These are phyloP conservation scores for Xylaria cubensis DNA, from an alignment of 495 filamentous ascomycete genomes.

Conservation along the genomic window DNA sequence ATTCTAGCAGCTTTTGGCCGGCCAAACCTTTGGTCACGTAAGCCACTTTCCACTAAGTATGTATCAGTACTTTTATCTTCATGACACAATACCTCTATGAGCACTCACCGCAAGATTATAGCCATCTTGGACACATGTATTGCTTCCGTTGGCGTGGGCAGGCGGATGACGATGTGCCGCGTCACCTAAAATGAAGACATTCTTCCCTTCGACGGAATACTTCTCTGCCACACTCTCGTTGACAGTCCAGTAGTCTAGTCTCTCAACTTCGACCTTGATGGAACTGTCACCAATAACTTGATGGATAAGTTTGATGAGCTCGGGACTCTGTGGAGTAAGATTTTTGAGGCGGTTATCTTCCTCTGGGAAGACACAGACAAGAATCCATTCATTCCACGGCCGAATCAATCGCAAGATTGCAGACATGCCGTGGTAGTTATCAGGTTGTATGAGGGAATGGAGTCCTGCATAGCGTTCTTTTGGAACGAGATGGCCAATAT, in stretches of 20 bases:
- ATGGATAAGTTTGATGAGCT: slow-evolving; percentile 49
- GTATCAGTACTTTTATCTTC: slow-evolving; percentile 3
- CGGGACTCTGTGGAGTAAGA: slow-evolving; percentile 42
- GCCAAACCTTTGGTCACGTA: slow-evolving; percentile 53
- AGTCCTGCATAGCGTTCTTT: slow-evolving; percentile 56
- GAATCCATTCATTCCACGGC: slow-evolving; percentile 64
- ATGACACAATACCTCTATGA: not conserved
- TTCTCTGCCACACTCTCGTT: slow-evolving; percentile 58
- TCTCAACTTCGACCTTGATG: slow-evolving; percentile 51
- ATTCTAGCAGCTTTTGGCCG: slow-evolving; percentile 49
- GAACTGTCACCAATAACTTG: slow-evolving; percentile 57
- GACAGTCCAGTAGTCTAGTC: slow-evolving; percentile 58
- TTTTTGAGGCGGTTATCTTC: slow-evolving; percentile 39
- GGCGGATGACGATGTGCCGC: slow-evolving; percentile 61
- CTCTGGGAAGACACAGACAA: slow-evolving; percentile 55
- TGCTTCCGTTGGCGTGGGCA: slow-evolving; percentile 58
- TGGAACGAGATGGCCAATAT: slow-evolving; percentile 52
- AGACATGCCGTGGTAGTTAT: slow-evolving; percentile 52
- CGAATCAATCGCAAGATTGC: slow-evolving; percentile 59
- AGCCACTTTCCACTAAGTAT: slow-evolving; percentile 57
- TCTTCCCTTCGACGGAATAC: slow-evolving; percentile 32
- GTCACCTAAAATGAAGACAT: slow-evolving; percentile 58
- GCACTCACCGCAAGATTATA: slow-evolving; percentile 54
- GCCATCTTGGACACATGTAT: slow-evolving; percentile 63
- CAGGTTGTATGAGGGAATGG: slow-evolving; percentile 60